phyloP scores from a whole-genome alignment of 768 basidiomycete genomes.

The Clitopilus hobsonii region DNA sequence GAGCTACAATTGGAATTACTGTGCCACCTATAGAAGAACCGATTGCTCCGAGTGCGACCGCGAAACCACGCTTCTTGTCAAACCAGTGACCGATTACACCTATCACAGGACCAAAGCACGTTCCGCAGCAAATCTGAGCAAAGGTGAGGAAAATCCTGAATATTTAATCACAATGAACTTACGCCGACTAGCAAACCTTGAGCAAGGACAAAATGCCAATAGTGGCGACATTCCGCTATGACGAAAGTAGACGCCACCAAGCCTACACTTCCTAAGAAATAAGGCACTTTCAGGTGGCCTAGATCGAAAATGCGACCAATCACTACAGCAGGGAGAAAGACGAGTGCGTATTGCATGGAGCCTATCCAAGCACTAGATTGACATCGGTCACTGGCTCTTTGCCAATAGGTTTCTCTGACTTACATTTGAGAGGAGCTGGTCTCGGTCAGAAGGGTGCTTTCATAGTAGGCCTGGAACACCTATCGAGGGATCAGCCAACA shows the following conservation, averaged over 20 bases:
- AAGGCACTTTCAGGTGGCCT: slow-evolving; percentile 48
- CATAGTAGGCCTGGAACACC: slow-evolving; percentile 61
- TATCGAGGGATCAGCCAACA: slow-evolving; percentile 12
- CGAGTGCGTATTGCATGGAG: slow-evolving; percentile 39
- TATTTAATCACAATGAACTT: slow-evolving; percentile 16
- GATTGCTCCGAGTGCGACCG: slow-evolving; percentile 47
- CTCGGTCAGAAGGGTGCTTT: slow-evolving; percentile 35
- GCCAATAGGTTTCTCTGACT: slow-evolving; percentile 2
- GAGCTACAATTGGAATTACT: slow-evolving; percentile 51
- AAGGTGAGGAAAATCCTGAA: neutral
- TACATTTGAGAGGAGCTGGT: slow-evolving; percentile 53
- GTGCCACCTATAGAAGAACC: slow-evolving; percentile 63
- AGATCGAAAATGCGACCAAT: slow-evolving; percentile 58
- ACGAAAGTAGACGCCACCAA: slow-evolving; percentile 48
- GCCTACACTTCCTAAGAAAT: slow-evolving; percentile 36
- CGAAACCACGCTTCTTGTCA: slow-evolving; percentile 45
- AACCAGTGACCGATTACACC: slow-evolving; percentile 65
- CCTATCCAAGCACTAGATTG: slow-evolving; percentile 26
- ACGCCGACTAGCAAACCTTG: slow-evolving; percentile 55
- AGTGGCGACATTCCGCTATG: slow-evolving; percentile 51
- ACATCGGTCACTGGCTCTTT: neutral
- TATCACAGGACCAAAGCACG: slow-evolving; percentile 42
- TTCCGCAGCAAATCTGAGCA: slow-evolving; percentile 14
- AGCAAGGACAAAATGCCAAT: slow-evolving; percentile 64
- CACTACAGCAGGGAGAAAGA: slow-evolving; percentile 46